Percentiles rank a stretch among this genome's conserved stretches.
Evolutionary conservation across 2,329 filamentous ascomycete species (phyloP).

Genomic region (Pseudogymnoascus sp.): DNA sequence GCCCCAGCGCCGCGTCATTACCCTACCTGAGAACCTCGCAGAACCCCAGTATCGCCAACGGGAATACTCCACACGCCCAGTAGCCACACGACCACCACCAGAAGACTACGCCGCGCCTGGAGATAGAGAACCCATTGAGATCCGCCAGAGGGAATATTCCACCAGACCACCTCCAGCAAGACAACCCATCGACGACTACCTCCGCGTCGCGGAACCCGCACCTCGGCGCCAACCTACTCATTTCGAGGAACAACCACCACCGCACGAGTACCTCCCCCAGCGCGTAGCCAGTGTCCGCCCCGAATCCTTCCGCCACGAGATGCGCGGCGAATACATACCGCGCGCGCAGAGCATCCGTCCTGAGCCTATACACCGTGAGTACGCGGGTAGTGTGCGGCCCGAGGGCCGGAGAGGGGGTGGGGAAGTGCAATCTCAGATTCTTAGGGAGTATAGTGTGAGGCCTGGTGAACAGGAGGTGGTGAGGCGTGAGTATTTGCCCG

Average conservation of each 20-base stretch:
- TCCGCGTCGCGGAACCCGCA: not conserved
- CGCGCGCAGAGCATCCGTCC: constrained; percentile 40
- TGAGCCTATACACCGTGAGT: constrained; percentile 36
- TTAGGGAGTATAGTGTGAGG: constrained; percentile 28
- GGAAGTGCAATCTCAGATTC: constrained; percentile 23
- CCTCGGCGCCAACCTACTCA: constrained; percentile 27
- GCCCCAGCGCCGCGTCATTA: constrained; percentile 51
- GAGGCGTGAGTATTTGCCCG: constrained; percentile 23
- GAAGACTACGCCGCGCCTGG: constrained; percentile 47
- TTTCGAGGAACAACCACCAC: constrained; percentile 39
- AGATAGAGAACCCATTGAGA: constrained; percentile 19
- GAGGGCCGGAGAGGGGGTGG: constrained; percentile 22
- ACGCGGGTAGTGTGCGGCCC: constrained; percentile 34
- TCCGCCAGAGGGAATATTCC: constrained; percentile 5
- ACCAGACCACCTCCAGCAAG: not conserved
- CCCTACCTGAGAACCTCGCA: constrained; percentile 53
- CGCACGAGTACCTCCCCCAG: constrained; percentile 41
- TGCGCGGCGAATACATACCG: constrained; percentile 36
- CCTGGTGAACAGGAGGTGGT: constrained; percentile 22
- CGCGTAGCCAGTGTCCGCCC: constrained; percentile 33
- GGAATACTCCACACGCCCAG: constrained; percentile 50
- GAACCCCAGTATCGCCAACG: constrained; percentile 48
- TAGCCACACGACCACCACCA: constrained; percentile 32
- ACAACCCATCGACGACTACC: not conserved
- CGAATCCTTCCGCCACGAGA: constrained; percentile 38